Evolutionary conservation across 2,329 filamentous ascomycete species (phyloP).

Genomic region (Blastomyces parvus): DNA sequence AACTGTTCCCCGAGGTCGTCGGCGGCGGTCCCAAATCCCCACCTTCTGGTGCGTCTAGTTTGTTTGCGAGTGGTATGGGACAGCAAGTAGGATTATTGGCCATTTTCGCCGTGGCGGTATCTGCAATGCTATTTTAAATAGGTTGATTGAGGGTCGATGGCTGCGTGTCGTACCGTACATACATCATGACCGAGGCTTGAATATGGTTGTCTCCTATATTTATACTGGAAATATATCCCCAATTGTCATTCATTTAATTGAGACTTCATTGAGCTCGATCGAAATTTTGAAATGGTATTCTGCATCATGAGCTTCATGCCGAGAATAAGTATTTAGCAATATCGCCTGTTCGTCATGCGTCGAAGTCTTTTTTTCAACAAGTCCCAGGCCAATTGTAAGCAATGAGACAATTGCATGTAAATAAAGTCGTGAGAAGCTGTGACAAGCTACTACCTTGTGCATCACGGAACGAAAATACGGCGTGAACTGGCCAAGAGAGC

Average conservation of each 20-base stretch:
- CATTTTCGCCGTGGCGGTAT: not conserved
- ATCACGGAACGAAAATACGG: not conserved
- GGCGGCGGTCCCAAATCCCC: not conserved
- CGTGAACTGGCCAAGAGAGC: not conserved
- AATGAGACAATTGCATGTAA: not conserved
- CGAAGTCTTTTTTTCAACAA: not conserved
- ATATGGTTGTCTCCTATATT: not conserved
- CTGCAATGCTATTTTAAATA: not conserved
- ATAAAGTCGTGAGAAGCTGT: not conserved
- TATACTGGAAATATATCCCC: not conserved
- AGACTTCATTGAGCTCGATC: not conserved
- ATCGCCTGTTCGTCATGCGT: not conserved
- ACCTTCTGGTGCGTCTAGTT: not conserved
- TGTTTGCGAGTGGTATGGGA: not conserved
- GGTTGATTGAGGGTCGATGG: not conserved
- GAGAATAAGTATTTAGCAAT: not conserved
- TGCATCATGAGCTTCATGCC: not conserved
- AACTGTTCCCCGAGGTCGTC: constrained; percentile 2
- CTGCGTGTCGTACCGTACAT: not conserved
- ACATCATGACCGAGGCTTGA: not conserved
- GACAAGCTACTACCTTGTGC: not conserved
- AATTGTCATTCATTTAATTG: not conserved
- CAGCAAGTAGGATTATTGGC: not conserved
- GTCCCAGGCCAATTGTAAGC: not conserved
- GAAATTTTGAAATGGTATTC: not conserved